Evolutionary conservation across 2,329 filamentous ascomycete genomes (phyloP).

Genomic region (Cladosporium colombiae): DNA sequence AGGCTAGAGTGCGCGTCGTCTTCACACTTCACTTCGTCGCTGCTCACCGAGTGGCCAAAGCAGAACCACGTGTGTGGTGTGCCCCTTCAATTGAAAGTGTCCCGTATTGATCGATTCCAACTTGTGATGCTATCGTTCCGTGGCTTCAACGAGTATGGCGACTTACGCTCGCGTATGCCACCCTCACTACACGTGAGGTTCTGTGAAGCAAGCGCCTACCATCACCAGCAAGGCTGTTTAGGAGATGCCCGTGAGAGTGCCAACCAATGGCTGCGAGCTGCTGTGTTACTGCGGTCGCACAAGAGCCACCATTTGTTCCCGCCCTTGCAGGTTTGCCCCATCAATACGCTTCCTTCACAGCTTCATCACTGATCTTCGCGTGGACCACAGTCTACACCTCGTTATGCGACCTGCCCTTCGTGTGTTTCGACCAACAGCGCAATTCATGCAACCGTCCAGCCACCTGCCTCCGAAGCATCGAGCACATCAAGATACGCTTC

Average conservation of each 20-base stretch:
- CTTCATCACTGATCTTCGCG: not conserved
- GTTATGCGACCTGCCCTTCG: conserved; percentile 7
- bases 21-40: conserved; percentile 18
- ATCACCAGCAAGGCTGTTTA: not conserved
- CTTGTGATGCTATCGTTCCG: not conserved
- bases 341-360: not conserved
- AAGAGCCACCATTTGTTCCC: not conserved
- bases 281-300: not conserved
- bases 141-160: not conserved
- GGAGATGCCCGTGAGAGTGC: not conserved
- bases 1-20: not conserved
- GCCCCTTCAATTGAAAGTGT: not conserved
- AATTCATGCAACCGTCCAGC: not conserved
- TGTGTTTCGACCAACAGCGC: conserved; percentile 1
- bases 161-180: not conserved
- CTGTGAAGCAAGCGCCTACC: conserved; percentile 15
- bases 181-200: not conserved
- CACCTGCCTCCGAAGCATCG: not conserved
- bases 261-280: not conserved
- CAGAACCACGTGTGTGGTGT: not conserved
- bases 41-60: not conserved
- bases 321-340: not conserved
- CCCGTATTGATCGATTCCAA: not conserved
- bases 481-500: not conserved
- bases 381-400: not conserved